Percentiles rank a stretch among this genome's conserved stretches.
Evolutionary conservation across 2,329 filamentous ascomycete genomes (phyloP).

Genomic region (Scedosporium dehoogii): DNA sequence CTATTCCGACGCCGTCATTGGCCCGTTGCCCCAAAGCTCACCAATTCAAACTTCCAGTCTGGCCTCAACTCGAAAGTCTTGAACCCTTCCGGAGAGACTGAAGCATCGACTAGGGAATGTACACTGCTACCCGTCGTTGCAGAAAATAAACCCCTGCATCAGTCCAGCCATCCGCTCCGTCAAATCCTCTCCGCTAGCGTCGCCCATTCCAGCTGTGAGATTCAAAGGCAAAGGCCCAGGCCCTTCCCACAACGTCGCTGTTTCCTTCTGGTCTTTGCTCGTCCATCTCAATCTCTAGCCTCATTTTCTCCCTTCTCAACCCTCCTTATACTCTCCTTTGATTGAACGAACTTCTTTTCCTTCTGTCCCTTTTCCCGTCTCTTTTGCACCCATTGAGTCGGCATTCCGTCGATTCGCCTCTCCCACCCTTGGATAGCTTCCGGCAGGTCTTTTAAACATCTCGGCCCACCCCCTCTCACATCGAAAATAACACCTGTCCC

Average conservation of each 20-base stretch:
- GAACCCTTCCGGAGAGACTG: neutral
- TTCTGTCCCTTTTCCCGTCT: neutral
- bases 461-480: conserved; percentile 2
- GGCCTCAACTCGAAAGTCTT: conserved; percentile 1
- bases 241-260: neutral
- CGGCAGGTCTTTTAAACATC: neutral
- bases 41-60: conserved; percentile 3
- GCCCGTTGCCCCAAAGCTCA: neutral
- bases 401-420: neutral
- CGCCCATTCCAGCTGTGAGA: neutral
- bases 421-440: neutral
- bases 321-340: neutral
- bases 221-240: neutral
- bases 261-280: neutral
- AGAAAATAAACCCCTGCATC: neutral
- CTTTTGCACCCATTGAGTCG: neutral
- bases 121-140: neutral
- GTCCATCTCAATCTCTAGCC: neutral
- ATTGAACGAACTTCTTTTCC: neutral
- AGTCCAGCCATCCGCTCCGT: neutral
- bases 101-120: neutral
- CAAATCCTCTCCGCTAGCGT: neutral
- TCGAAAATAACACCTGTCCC: conserved; percentile 8
- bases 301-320: neutral
- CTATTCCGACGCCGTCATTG: conserved; percentile 1